These are phyloP conservation scores for Aspergillus candidus DNA, from an alignment of 2,329 filamentous ascomycete species.

Conservation along the genomic window DNA sequence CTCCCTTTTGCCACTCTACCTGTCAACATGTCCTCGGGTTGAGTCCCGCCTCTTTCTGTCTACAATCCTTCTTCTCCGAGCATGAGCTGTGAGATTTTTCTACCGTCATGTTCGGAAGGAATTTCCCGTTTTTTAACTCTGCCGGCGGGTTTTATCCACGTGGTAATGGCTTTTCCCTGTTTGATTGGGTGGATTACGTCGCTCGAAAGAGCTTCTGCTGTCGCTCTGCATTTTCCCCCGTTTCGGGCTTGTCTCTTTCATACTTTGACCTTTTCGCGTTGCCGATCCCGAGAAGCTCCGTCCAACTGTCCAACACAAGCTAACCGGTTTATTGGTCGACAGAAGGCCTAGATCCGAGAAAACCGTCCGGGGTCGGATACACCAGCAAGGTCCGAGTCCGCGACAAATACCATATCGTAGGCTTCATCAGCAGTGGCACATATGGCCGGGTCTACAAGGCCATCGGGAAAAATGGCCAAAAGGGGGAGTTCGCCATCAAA, in stretches of 20 bases:
- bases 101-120: constrained; percentile 36
- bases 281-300: too few relatives aligned
- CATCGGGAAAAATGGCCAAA: constrained; percentile 63
- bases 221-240: background rate
- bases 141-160: constrained; percentile 35
- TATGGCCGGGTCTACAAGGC: constrained; percentile 99
- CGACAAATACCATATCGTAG: constrained; percentile 92
- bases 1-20: constrained; percentile 2
- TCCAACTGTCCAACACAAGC: constrained; percentile 4
- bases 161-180: constrained; percentile 31
- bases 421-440: constrained; percentile 96
- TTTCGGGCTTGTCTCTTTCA: constrained; percentile 1
- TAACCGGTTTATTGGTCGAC: constrained; percentile 16
- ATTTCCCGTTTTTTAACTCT: constrained; percentile 34
- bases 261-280: constrained; percentile 5
- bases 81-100: constrained; percentile 8
- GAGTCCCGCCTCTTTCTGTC: constrained; percentile 8
- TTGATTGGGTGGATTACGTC: constrained; percentile 4
- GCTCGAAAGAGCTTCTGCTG: background rate
- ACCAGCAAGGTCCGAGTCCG: constrained; percentile 76
- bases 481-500: constrained; percentile 93
- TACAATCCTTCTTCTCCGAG: constrained; percentile 4
- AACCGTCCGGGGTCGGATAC: constrained; percentile 46
- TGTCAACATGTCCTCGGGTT: constrained; percentile 10
- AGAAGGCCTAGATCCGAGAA: constrained; percentile 36